phyloP scores from a whole-genome alignment of 306 rosid genomes.

The Trifolium dubium region DNA sequence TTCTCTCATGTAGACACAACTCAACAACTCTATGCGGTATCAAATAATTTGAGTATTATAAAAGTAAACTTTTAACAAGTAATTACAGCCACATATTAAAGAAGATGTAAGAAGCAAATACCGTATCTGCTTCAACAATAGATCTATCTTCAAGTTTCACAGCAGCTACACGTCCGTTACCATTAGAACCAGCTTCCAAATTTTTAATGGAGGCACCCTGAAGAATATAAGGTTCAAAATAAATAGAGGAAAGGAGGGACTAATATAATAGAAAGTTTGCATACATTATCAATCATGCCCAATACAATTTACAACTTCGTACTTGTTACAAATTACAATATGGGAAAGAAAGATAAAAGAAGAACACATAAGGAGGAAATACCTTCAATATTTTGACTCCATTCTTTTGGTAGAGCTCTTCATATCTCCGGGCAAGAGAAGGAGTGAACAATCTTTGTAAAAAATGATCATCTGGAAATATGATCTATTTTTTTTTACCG shows the following conservation, averaged over 20 bases:
- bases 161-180: constrained; percentile 69
- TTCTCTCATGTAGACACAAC: constrained; percentile 10
- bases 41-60: constrained; percentile 14
- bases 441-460: constrained; percentile 89
- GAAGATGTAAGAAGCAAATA: constrained; percentile 33
- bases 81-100: constrained; percentile 6
- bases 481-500: constrained; percentile 49
- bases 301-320: background rate
- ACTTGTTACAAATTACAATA: constrained; percentile 9
- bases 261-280: constrained; percentile 11
- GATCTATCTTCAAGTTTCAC: constrained; percentile 88
- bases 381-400: constrained; percentile 89
- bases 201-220: constrained; percentile 78
- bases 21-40: constrained; percentile 15
- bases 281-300: constrained; percentile 14
- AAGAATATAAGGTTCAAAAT: constrained; percentile 41
- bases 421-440: constrained; percentile 84
- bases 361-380: constrained; percentile 40
- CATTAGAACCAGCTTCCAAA: constrained; percentile 80
- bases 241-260: constrained; percentile 13
- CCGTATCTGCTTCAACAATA: constrained; percentile 81
- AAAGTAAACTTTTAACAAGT: constrained; percentile 26
- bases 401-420: constrained; percentile 82
- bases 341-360: constrained; percentile 25
- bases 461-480: constrained; percentile 85